phyloP scores from a whole-genome alignment of 805 yeast genomes.

The Candida corydali region DNA sequence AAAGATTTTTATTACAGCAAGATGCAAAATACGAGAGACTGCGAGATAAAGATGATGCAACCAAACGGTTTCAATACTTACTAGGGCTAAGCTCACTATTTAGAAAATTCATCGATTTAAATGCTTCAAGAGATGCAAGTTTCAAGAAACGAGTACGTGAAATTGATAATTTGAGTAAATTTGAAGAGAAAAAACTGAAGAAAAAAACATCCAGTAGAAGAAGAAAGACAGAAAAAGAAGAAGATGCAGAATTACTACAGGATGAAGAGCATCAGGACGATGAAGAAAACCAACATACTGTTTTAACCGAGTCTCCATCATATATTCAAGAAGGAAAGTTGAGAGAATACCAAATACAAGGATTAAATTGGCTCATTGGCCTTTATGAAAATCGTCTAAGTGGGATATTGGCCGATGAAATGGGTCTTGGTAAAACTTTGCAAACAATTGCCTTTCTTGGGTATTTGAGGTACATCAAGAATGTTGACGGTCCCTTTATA shows the following conservation, averaged over 20 bases:
- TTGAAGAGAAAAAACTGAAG: conserved; percentile 20
- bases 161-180: conserved; percentile 48
- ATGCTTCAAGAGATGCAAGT: conserved; percentile 57
- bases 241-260: conserved; percentile 84
- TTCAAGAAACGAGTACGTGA: conserved; percentile 54
- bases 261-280: conserved; percentile 63
- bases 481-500: conserved; percentile 84
- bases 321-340: conserved; percentile 67
- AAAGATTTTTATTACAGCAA: conserved; percentile 44
- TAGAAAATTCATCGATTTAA: conserved; percentile 62
- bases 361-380: conserved; percentile 90
- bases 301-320: conserved; percentile 82
- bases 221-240: conserved; percentile 91
- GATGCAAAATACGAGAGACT: conserved; percentile 43
- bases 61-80: conserved; percentile 63
- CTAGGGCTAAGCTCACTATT: conserved; percentile 63
- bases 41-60: conserved; percentile 51
- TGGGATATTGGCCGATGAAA: conserved; percentile 95
- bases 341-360: conserved; percentile 92
- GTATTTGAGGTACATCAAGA: conserved; percentile 71
- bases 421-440: conserved; percentile 96
- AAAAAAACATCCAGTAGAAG: conserved; percentile 37
- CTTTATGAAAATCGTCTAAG: conserved; percentile 83
- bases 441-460: conserved; percentile 94
- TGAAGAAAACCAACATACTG: conserved; percentile 53